A percentile compares a stretch with the other conserved stretches of the same genome.
Evolutionary conservation across 495 filamentous ascomycete genomes (phyloP).

Genomic region (Pseudotulostoma volvatum): DNA sequence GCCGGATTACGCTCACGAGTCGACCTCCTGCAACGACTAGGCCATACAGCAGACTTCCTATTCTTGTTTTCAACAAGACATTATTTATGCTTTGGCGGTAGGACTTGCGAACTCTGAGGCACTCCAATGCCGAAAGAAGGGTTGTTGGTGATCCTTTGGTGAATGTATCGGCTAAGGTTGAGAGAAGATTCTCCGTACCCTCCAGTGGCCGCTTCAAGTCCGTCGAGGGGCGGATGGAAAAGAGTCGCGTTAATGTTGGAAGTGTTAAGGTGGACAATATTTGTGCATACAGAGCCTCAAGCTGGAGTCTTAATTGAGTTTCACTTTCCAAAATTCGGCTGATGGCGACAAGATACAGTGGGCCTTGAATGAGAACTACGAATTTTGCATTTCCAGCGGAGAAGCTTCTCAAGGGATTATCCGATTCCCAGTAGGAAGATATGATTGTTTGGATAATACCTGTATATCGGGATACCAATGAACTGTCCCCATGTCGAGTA

Average conservation of each 20-base stretch:
- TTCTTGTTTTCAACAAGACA: constrained; percentile 60
- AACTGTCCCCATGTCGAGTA: constrained; percentile 80
- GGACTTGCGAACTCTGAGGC: constrained; percentile 69
- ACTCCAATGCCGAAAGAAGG: constrained; percentile 79
- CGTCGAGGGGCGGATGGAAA: constrained; percentile 75
- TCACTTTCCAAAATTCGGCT: constrained; percentile 85
- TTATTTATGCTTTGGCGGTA: constrained; percentile 79
- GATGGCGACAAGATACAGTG: constrained; percentile 85
- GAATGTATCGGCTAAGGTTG: constrained; percentile 84
- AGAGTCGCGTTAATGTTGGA: constrained; percentile 74
- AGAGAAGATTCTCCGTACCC: constrained; percentile 81
- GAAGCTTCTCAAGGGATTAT: constrained; percentile 64
- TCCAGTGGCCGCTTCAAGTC: constrained; percentile 86
- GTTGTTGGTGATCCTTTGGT: constrained; percentile 81
- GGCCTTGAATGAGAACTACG: constrained; percentile 65
- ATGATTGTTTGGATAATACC: constrained; percentile 97
- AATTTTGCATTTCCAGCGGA: constrained; percentile 71
- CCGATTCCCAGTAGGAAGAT: constrained; percentile 75
- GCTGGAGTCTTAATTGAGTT: constrained; percentile 65
- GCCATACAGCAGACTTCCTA: constrained; percentile 70
- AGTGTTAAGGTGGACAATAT: constrained; percentile 90
- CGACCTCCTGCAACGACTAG: constrained; percentile 86
- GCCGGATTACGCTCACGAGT: constrained; percentile 85
- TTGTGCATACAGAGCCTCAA: constrained; percentile 94
- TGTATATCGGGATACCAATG: constrained; percentile 77